Conservation (phyloP, 208 protist species). For the Crithidia sp. region DNA sequence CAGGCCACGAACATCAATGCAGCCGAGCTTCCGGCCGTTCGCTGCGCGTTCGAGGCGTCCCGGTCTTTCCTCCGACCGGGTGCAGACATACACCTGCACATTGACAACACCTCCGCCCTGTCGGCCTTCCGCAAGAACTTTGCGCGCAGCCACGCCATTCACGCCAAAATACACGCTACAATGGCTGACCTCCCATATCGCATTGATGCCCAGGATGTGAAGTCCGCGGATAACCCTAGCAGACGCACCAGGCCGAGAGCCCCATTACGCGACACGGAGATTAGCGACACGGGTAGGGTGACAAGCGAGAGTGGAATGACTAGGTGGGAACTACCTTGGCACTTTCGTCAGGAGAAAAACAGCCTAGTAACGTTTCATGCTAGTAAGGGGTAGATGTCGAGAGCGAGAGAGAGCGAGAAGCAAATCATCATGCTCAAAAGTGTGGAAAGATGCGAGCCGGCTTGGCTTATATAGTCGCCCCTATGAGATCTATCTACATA, state of each 20-base stretch:
- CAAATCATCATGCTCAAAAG: no score
- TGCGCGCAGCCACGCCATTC: conserved; percentile 19
- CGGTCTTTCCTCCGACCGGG: neutral
- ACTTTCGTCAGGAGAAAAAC: no score
- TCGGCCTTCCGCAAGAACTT: conserved; percentile 10
- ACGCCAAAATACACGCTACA: neutral
- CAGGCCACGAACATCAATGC: no score
- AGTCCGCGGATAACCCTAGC: conserved; percentile 8
- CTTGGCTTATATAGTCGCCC: no score
- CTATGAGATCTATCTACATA: no score
- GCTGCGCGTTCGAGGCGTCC: conserved; percentile 10
- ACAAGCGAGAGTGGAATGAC: no score
- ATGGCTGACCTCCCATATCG: neutral
- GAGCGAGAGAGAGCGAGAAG: no score
- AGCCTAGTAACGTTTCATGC: no score
- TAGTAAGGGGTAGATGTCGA: no score
- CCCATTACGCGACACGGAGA: conserved; percentile 7
- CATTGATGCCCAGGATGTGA: neutral
- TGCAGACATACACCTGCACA: conserved; percentile 11
- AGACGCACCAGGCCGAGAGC: conserved; percentile 3
- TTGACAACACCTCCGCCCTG: conserved; percentile 31
- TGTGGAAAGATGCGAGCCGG: no score
- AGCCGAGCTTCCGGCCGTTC: conserved; percentile 4
- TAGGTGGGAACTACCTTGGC: no score
- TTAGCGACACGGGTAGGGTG: neutral